Percentiles rank a stretch among this genome's conserved stretches.
These are phyloP conservation scores for Coemansia sp. DNA, from an alignment of 192 early-diverging fungal species.

Conservation along the genomic window DNA sequence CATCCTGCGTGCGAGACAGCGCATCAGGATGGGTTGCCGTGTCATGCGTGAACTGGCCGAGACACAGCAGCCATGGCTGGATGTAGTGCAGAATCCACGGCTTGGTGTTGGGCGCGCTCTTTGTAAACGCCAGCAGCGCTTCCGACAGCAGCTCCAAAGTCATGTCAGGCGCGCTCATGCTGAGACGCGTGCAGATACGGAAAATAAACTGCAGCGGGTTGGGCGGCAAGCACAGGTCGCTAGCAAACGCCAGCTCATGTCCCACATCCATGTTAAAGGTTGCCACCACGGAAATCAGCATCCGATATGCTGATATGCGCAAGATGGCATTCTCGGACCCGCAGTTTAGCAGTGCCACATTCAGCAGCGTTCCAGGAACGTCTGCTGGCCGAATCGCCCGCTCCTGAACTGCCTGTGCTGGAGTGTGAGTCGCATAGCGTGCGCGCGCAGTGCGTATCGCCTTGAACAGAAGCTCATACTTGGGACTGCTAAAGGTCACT, in stretches of 20 bases:
- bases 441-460: constrained; percentile 71
- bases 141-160: constrained; percentile 89
- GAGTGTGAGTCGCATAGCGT: constrained; percentile 58
- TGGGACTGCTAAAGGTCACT: constrained; percentile 69
- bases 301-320: constrained; percentile 82
- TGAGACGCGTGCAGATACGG: constrained; percentile 77
- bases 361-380: constrained; percentile 88
- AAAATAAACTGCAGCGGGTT: constrained; percentile 85
- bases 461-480: constrained; percentile 65
- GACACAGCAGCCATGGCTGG: constrained; percentile 82
- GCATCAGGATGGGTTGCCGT: constrained; percentile 37
- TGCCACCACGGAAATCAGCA: constrained; percentile 77
- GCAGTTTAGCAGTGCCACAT: constrained; percentile 88
- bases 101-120: constrained; percentile 68
- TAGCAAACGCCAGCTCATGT: constrained; percentile 72
- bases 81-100: constrained; percentile 85
- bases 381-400: constrained; percentile 80
- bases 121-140: constrained; percentile 76
- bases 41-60: constrained; percentile 62
- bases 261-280: constrained; percentile 85
- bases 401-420: constrained; percentile 59
- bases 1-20: constrained; percentile 61
- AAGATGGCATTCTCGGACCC: constrained; percentile 79
- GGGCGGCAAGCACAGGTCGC: constrained; percentile 83
- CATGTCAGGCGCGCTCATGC: constrained; percentile 68